Conservation (phyloP, 176 grass and related monocot genomes). For the Triticum monococcum region DNA sequence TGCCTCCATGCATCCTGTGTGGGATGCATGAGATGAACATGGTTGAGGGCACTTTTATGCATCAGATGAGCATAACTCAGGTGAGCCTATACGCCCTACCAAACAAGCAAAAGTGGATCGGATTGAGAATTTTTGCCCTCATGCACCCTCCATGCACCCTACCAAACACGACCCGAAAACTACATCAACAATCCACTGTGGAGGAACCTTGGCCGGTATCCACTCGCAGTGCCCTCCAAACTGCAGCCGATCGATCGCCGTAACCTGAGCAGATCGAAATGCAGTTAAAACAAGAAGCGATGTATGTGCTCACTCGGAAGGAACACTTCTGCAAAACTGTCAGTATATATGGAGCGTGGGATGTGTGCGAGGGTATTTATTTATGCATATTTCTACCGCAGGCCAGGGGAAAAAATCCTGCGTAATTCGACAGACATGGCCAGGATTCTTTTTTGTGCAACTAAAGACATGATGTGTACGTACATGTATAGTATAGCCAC, state of each 20-base stretch:
- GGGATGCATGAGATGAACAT: too few relatives aligned
- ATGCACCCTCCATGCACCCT: too few relatives aligned
- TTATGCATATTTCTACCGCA: neutral
- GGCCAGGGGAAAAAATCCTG: neutral
- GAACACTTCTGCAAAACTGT: neutral
- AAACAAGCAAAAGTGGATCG: too few relatives aligned
- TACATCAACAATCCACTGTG: neutral
- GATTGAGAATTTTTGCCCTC: too few relatives aligned
- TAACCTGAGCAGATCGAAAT: neutral
- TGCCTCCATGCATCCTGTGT: too few relatives aligned
- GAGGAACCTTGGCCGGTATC: neutral
- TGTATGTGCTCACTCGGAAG: neutral
- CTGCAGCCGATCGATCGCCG: neutral
- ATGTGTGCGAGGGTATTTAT: neutral
- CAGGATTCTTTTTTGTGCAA: neutral
- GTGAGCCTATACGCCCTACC: too few relatives aligned
- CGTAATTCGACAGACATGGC: neutral
- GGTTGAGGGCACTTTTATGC: too few relatives aligned
- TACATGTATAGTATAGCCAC: neutral
- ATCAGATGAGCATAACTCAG: too few relatives aligned
- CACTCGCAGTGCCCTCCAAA: too few relatives aligned
- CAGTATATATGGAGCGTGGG: neutral
- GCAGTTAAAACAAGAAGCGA: neutral
- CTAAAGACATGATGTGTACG: neutral
- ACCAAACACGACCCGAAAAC: neutral